Evolutionary conservation across 2,329 filamentous ascomycete genomes (phyloP), one percentile per base, ranked within the genome.

Genomic region (Aspergillus quadricinctus): DNA sequence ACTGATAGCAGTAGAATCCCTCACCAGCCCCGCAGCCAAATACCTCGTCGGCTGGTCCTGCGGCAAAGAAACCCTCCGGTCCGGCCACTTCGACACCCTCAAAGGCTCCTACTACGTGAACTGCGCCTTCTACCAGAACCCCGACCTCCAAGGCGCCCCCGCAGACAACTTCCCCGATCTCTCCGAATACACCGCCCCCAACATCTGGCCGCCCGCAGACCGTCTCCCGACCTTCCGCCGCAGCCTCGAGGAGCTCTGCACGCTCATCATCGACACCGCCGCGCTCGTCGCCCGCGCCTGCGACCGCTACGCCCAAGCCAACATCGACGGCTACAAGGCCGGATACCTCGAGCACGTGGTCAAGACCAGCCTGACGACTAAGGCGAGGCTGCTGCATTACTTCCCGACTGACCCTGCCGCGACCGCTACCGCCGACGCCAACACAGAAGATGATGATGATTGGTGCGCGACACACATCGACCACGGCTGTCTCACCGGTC

Each of bases 341-440:
- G 89, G 88, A 0, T 97, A 95, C 68, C 80, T 99, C 3, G 91
- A 97, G 76, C 85, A 86, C 53, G 89, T 97, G 5, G 93, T 99
- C 49, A 85, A 85, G 71, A 88, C 86, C 0, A 96, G 91, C 50
- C 87, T 86, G 35, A 95, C 89, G 0, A 96, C 91, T 40, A 97
- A 99, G 75, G 94, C 94, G 1, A 81, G 94, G 11, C 79, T 99
- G 28, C 77, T 97, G 65, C 94, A 99, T 76, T 99, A 99, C 75
- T 97, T 92, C 66, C 93, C 93, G 1, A 53, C 58, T 64, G 0
- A 52, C 59, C 4, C 54, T 10, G 23, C 37, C 19, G 31, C 49
- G 4, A 41, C 52, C 3, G 29, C 57, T 2, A 48, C 56, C 4
- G 17, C 31, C 4, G 43, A 49, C 1, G 40, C 23, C 23, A 23